Evolutionary conservation across 257 asterid genomes (phyloP), one percentile per base, ranked within the genome.

Genomic region (Agastache rugosa): DNA sequence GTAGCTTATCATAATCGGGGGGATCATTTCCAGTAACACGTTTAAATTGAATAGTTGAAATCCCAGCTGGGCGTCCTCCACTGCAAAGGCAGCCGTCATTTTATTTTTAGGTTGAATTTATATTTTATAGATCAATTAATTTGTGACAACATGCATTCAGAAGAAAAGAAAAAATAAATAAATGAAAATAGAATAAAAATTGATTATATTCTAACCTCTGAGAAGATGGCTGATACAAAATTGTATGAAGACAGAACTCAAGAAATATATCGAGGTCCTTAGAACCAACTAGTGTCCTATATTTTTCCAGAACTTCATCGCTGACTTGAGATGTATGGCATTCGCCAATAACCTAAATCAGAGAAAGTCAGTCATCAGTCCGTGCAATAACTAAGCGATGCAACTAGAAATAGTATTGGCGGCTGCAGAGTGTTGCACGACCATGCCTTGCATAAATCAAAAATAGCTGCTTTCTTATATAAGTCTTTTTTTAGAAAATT

Each of bases 21-120:
- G 86, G 87, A 59, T 86, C 85, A 81, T 89, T 94, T 71, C 97
- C 99, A 75, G 91, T 84, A 81, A 94, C 90, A 60, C 97, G 99
- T 58, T 85, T 91, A 72, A 88, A 79, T 73, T 88, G 99, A 71
- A 82, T 67, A 62, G 87, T 73, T 75, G 97, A 94, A 82, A 94
- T 95, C 77, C 98, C 99, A 76, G 93, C 85, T 75, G 92, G 87
- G 83, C 69, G 77, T 54, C 90, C 85, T 39, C 89, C 91, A 79
- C 96, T 92, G 81, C 75, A 80, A 81, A 75, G 71, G 63, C 62
- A 79, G 39, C 78, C 75, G 29, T 62, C 69, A 42, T 56, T 15
- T 85, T 67, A 79, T 71, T 85, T 81, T 48, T 23, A 20, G 69
- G 76, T 67, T 14, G 71, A 77, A 69, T 45, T 39, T 47, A 60